phyloP scores from a whole-genome alignment of 805 yeast species.

The Candida takata region DNA sequence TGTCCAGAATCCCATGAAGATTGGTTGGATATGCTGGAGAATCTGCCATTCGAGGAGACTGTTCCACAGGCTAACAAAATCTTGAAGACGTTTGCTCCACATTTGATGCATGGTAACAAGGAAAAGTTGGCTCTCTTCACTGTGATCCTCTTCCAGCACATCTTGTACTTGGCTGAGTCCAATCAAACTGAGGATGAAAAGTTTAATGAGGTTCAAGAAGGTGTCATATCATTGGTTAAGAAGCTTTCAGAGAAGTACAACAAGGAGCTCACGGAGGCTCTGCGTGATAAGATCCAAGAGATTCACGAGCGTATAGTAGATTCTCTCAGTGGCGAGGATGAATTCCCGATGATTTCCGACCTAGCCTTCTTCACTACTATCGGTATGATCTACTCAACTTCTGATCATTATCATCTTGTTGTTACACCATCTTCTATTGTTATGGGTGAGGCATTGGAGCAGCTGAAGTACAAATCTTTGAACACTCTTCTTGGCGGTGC shows the following conservation, averaged over 20 bases:
- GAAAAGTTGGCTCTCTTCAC: conserved; percentile 61
- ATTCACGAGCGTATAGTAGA: conserved; percentile 45
- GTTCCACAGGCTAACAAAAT: conserved; percentile 46
- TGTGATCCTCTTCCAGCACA: conserved; percentile 55
- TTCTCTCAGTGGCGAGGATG: conserved; percentile 22
- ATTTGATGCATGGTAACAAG: conserved; percentile 75
- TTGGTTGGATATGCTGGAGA: conserved; percentile 29
- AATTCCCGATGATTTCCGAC: conserved; percentile 43
- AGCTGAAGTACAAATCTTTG: conserved; percentile 34
- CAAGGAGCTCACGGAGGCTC: conserved; percentile 51
- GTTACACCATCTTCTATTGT: conserved; percentile 77
- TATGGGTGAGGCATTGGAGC: conserved; percentile 63
- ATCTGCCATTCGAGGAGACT: conserved; percentile 34
- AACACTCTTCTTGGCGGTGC: conserved; percentile 50
- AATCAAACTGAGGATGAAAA: conserved; percentile 29
- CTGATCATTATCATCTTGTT: conserved; percentile 90
- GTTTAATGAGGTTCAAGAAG: conserved; percentile 32
- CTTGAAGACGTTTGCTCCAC: conserved; percentile 61
- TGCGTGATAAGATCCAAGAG: conserved; percentile 49
- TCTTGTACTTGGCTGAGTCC: conserved; percentile 40
- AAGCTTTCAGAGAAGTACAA: conserved; percentile 60
- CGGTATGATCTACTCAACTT: conserved; percentile 82
- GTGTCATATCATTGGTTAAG: conserved; percentile 42
- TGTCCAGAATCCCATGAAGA: conserved; percentile 48
- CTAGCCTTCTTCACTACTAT: conserved; percentile 60